These are phyloP conservation scores for Penicillium decumbens DNA, from an alignment of 2,329 filamentous ascomycete genomes.

Conservation along the genomic window DNA sequence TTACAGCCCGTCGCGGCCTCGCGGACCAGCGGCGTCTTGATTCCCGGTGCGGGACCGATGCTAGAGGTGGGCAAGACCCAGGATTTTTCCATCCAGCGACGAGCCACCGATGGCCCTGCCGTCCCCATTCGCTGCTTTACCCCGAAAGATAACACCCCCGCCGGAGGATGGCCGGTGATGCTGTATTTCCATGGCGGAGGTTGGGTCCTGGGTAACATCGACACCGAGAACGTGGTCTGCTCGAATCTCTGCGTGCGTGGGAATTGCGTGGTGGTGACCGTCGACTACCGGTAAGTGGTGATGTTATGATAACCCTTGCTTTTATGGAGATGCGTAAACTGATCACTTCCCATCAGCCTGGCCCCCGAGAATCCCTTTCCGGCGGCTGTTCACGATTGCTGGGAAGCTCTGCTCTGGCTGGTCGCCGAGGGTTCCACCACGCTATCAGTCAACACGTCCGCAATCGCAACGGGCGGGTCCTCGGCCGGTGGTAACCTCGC, in stretches of 20 bases:
- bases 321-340: background rate
- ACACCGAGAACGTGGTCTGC: constrained; percentile 55
- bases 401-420: constrained; percentile 53
- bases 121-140: constrained; percentile 51
- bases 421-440: constrained; percentile 34
- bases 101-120: constrained; percentile 46
- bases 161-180: constrained; percentile 52
- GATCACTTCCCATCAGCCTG: constrained; percentile 36
- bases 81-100: constrained; percentile 44
- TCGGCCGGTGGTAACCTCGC: constrained; percentile 54
- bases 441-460: constrained; percentile 42
- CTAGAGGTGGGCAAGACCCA: constrained; percentile 47
- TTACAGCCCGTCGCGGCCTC: constrained; percentile 52
- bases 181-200: constrained; percentile 58
- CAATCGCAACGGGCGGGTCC: constrained; percentile 48
- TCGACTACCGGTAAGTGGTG: constrained; percentile 50
- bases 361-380: constrained; percentile 56
- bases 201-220: constrained; percentile 56
- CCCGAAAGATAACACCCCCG: constrained; percentile 44
- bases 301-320: background rate
- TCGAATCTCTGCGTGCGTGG: constrained; percentile 51
- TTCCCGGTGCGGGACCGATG: constrained; percentile 50
- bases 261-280: constrained; percentile 52
- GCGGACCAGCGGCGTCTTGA: constrained; percentile 49
- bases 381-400: constrained; percentile 54